Base-by-base conservation (phyloP, 345 rosid genomes). In the Durio zibethinus region DNA sequence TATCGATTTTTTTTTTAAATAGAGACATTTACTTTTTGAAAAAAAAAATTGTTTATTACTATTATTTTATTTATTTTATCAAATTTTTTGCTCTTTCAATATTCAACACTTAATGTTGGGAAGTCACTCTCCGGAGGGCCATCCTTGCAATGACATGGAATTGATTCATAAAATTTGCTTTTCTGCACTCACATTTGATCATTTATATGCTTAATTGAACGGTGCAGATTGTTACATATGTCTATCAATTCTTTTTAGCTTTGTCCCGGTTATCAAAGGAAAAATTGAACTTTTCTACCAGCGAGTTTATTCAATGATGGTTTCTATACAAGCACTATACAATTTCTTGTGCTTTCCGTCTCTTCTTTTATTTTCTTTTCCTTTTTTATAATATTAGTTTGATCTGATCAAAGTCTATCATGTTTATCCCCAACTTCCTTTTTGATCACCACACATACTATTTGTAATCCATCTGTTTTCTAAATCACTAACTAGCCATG, bases 271-370 rank as follows among this genome's bases (percentile, higher is more conserved):
- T 45, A 68, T 25, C 36, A 67, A 43, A 25, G n/a, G 54, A 25
- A 27, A 43, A 43, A 67, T 5, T 23, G 4, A 31, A 18, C 4
- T 62, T 31, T 31, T 29, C 35, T 1, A 61, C 33, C 14, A 15
- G n/a, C 1, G 33, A 14, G 9, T 27, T 25, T 60, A 69, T 85
- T 85, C 82, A 85, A 85, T 76, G 88, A 83, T 83, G 86, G 67
- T 76, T 73, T 84, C 79, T 76, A 78, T 77, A 42, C 81, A 63
- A 27, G 36, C 36, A 38, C 67, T 31, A 29, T 68, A 56, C 75
- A 78, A 74, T 79, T 79, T 82, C 85, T 82, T 81, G 86, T 75
- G 81, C 74, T 76, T 81, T 74, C 84, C 86, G 77, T 81, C 83
- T 72, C 74, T 1, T 29, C 25, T 76, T 80, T 45, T 54, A 27